Percentiles rank a stretch among this genome's conserved stretches.
phyloP scores from a whole-genome alignment of 2,329 filamentous ascomycete species.

The Drechslerella dactyloides region DNA sequence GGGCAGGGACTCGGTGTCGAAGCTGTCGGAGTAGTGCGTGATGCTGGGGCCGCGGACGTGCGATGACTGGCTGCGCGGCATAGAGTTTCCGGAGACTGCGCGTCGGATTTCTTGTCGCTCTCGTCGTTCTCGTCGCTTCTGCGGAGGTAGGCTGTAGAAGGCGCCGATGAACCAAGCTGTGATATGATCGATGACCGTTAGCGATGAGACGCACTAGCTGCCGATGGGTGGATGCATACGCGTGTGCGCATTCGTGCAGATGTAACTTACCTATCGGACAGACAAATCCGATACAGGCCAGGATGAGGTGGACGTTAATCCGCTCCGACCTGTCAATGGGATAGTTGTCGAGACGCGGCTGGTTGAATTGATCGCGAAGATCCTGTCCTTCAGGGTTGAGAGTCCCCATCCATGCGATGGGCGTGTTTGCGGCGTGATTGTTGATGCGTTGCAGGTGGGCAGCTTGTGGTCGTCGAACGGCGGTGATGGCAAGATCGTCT shows the following conservation, averaged over 20 bases:
- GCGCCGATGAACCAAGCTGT: constrained; percentile 47
- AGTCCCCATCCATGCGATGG: constrained; percentile 49
- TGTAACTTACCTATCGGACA: constrained; percentile 53
- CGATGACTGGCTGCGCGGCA: constrained; percentile 29
- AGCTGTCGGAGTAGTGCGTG: constrained; percentile 41
- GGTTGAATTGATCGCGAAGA: constrained; percentile 50
- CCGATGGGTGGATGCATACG: no score
- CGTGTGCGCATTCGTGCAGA: constrained; percentile 23
- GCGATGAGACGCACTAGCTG: constrained; percentile 14
- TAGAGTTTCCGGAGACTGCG: constrained; percentile 25
- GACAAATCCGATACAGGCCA: constrained; percentile 55
- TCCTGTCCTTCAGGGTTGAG: constrained; percentile 47
- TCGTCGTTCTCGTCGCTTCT: constrained; percentile 35
- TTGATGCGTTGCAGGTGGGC: constrained; percentile 39
- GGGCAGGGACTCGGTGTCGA: constrained; percentile 50
- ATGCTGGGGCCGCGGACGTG: constrained; percentile 47
- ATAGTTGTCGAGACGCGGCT: constrained; percentile 53
- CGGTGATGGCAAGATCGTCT: constrained; percentile 43
- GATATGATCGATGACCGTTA: constrained; percentile 14
- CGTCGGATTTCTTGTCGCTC: constrained; percentile 50
- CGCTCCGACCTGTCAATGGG: constrained; percentile 52
- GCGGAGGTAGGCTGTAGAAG: constrained; percentile 42
- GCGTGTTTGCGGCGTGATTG: constrained; percentile 35
- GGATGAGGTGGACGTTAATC: constrained; percentile 53
- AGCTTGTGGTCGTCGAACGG: constrained; percentile 37